A percentile compares a stretch with the other conserved stretches of the same genome.
These are phyloP conservation scores for Trypanosoma conorhini DNA, from an alignment of 208 protist species.

Conservation along the genomic window DNA sequence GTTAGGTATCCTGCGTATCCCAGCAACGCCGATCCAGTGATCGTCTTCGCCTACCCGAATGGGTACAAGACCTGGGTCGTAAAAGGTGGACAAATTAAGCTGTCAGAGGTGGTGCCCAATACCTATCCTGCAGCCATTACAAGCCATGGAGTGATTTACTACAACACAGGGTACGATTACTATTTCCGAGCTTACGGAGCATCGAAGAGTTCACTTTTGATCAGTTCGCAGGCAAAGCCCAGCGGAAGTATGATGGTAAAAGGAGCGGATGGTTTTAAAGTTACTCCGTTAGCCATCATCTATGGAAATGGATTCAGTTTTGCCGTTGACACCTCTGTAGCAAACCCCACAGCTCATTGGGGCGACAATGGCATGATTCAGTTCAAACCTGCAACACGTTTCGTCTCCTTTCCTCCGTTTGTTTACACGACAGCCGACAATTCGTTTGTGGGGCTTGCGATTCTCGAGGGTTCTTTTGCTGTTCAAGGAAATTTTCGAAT, in stretches of 20 bases:
- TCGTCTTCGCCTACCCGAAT: conserved; percentile 16
- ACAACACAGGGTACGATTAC: conserved; percentile 6
- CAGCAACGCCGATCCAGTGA: not conserved
- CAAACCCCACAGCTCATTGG: conserved; percentile 6
- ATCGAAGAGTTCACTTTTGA: not conserved
- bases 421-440: conserved; percentile 11
- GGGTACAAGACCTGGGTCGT: conserved; percentile 12
- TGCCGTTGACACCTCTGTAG: conserved; percentile 17
- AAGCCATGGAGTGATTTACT: conserved; percentile 16
- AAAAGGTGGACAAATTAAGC: not conserved
- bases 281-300: conserved; percentile 11
- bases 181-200: conserved; percentile 10
- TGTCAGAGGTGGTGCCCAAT: not conserved
- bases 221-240: not conserved
- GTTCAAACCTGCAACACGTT: not conserved
- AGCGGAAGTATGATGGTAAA: conserved; percentile 16
- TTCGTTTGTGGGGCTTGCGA: conserved; percentile 5
- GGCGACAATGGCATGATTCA: not conserved
- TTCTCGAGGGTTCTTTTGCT: not conserved
- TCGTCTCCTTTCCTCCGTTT: conserved; percentile 8
- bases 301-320: conserved; percentile 20
- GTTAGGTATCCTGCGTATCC: conserved; percentile 13
- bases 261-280: not conserved
- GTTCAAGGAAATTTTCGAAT: conserved; percentile 3
- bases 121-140: conserved; percentile 10